phyloP scores from a whole-genome alignment of 257 asterid genomes.

The Perilla frutescens region DNA sequence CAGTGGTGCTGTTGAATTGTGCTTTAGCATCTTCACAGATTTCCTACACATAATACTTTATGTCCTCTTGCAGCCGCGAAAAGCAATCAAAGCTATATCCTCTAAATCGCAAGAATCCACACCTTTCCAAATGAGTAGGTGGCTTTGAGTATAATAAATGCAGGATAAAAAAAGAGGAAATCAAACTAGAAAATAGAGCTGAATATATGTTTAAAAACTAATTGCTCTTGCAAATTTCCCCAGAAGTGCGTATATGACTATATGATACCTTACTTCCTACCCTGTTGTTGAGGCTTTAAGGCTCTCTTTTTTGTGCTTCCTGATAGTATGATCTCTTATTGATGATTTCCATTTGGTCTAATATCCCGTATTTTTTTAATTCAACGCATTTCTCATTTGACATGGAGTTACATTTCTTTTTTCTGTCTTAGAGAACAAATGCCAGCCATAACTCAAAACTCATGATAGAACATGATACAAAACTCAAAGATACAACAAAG shows the following conservation, averaged over 20 bases:
- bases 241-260: background rate
- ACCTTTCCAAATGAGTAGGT: background rate
- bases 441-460: background rate
- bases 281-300: too few relatives aligned
- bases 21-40: constrained; percentile 1
- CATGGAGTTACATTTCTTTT: background rate
- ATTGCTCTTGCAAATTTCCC: background rate
- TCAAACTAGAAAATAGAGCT: background rate
- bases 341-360: background rate
- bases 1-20: constrained; percentile 3
- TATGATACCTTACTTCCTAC: background rate
- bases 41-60: background rate
- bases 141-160: background rate
- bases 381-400: background rate
- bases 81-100: background rate
- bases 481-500: background rate
- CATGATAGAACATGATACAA: background rate
- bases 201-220: too few relatives aligned
- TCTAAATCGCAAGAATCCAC: background rate
- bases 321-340: background rate
- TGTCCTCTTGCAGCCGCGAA: background rate
- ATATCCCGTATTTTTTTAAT: too few relatives aligned
- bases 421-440: background rate
- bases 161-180: background rate
- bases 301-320: too few relatives aligned